phyloP scores from a whole-genome alignment of 1,284 basidiomycete genomes.

The Rhizopogon parksii region DNA sequence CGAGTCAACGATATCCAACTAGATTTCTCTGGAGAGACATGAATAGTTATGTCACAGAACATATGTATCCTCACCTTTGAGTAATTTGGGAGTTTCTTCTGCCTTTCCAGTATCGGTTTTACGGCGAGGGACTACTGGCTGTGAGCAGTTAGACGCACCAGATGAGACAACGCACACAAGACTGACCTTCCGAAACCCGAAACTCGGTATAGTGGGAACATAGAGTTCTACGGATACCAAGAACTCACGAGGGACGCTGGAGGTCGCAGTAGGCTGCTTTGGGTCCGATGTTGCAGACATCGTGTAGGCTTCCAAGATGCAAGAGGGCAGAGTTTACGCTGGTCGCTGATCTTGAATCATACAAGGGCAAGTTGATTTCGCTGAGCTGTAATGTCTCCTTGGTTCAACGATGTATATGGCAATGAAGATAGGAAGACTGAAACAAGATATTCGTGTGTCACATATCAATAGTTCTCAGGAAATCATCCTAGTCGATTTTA shows the following conservation, averaged over 20 bases:
- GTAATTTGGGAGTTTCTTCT: conserved; percentile 41
- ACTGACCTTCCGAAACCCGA: conserved; percentile 53
- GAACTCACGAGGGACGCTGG: conserved; percentile 30
- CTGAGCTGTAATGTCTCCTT: not conserved
- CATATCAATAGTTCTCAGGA: not conserved
- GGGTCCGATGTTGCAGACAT: not conserved
- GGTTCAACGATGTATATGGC: not conserved
- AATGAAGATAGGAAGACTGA: not conserved
- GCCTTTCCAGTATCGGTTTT: conserved; percentile 14
- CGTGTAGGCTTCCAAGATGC: conserved; percentile 10
- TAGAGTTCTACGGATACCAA: conserved; percentile 57
- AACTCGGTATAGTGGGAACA: conserved; percentile 47
- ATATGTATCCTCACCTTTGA: conserved; percentile 45
- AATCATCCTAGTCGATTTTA: not conserved
- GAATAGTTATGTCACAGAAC: conserved; percentile 5
- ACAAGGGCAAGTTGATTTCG: not conserved
- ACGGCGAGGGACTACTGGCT: conserved; percentile 33
- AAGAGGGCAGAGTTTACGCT: not conserved
- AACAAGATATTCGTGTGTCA: conserved; percentile 1
- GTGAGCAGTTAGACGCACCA: conserved; percentile 53
- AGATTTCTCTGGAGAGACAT: conserved; percentile 48
- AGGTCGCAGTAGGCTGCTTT: conserved; percentile 9
- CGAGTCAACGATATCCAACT: conserved; percentile 64
- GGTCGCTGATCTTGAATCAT: not conserved
- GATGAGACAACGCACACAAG: conserved; percentile 21